phyloP scores from a whole-genome alignment of 2,329 filamentous ascomycete genomes.

The Alternaria sp. region DNA sequence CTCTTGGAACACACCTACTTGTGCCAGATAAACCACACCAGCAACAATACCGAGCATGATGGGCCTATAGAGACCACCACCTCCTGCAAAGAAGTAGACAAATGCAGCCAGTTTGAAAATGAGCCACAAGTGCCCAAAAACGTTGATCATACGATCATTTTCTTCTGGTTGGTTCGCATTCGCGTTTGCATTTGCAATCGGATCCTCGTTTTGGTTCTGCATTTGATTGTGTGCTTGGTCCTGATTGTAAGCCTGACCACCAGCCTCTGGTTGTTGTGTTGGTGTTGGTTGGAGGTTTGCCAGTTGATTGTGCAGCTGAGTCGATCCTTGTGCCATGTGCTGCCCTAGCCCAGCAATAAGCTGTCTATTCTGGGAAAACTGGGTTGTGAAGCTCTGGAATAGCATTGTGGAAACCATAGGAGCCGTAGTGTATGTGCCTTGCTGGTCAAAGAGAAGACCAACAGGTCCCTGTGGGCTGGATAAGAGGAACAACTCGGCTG shows the following conservation, averaged over 20 bases:
- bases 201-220: constrained; percentile 22
- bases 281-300: constrained; percentile 29
- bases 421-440: constrained; percentile 46
- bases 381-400: constrained; percentile 44
- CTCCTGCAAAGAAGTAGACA: constrained; percentile 64
- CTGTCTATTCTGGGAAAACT: constrained; percentile 46
- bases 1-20: constrained; percentile 54
- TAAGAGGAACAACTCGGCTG: constrained; percentile 46
- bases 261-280: constrained; percentile 23
- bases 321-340: constrained; percentile 36
- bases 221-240: constrained; percentile 24
- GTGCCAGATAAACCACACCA: constrained; percentile 53
- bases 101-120: constrained; percentile 67
- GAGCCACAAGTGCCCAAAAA: constrained; percentile 62
- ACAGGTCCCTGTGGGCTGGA: constrained; percentile 50
- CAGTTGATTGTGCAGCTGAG: constrained; percentile 29
- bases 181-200: constrained; percentile 16
- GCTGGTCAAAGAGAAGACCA: constrained; percentile 48
- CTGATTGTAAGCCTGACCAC: constrained; percentile 23
- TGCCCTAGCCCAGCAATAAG: constrained; percentile 43
- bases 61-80: constrained; percentile 54
- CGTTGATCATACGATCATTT: constrained; percentile 37
- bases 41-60: constrained; percentile 53
- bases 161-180: constrained; percentile 26
- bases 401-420: constrained; percentile 40